These are phyloP conservation scores for Trichopus zeylanicus DNA, from an alignment of 116 monocot species.

Conservation along the genomic window DNA sequence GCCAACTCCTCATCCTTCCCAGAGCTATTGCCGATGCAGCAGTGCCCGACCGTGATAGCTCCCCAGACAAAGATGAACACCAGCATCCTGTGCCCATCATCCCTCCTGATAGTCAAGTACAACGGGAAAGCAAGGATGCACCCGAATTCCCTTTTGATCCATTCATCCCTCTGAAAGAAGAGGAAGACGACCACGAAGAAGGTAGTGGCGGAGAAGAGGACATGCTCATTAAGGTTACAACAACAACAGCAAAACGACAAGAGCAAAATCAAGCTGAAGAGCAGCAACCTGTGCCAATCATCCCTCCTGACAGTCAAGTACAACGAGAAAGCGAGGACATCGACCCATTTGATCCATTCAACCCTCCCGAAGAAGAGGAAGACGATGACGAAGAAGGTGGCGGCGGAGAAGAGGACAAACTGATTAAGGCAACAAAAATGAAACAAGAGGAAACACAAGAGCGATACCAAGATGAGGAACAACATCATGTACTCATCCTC, in stretches of 20 bases:
- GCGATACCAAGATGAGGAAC: too few species aligned
- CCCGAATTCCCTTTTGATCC: too few species aligned
- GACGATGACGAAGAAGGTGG: background rate
- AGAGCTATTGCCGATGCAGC: background rate
- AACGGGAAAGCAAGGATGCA: too few species aligned
- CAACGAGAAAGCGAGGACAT: background rate
- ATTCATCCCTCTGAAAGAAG: too few species aligned
- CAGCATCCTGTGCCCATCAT: too few species aligned
- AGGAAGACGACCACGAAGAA: background rate
- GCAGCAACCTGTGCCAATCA: background rate
- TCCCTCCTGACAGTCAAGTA: background rate
- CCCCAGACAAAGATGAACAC: too few species aligned
- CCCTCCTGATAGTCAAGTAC: too few species aligned
- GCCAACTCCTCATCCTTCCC: background rate
- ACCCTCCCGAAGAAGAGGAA: background rate
- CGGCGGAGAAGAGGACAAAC: background rate
- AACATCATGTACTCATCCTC: too few species aligned
- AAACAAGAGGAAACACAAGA: background rate
- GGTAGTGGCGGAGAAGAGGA: too few species aligned
- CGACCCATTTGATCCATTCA: background rate
- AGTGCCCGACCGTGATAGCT: background rate
- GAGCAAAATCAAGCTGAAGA: too few species aligned
- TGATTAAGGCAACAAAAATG: background rate
- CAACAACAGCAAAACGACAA: too few species aligned
- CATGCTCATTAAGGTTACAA: too few species aligned